Evolutionary conservation across 805 yeast species (phyloP), one percentile per base, ranked within the genome.

Genomic region (Metschnikowia amazonensis): DNA sequence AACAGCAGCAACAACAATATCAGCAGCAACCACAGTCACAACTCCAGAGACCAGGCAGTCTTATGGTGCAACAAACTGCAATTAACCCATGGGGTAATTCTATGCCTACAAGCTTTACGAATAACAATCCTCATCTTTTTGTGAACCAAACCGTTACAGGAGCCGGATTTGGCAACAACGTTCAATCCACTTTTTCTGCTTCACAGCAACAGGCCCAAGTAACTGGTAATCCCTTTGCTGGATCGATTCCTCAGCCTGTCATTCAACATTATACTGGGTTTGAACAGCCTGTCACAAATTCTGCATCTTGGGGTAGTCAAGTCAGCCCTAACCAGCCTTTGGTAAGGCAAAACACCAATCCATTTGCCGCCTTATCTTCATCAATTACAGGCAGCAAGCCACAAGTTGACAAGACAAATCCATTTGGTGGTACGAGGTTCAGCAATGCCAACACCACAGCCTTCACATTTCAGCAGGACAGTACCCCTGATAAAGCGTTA

Each of bases 161-260:
- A 11, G 74, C 74, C 29, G 86, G 85, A 0, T 80, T 80, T 60
- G 84, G 84, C 10, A 81, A 80, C 1, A 76, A 72, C 55, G 68
- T 65, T 5, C 57, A 51, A 24, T 44, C 36, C 4, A 32, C 59
- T 44, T 41, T 45, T n/a, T 58, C 51, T 25, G 55, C 50, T 21
- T 64, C 60, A 38, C 55, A 47, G 36, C 47, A 44, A 25, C 43
- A 38, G 17, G 46, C 46, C 11, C 46, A 36, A 20, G 43, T 47
- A 3, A 53, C 50, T 3, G 43, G 48, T 5, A 52, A 52, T 16
- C 54, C 54, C 2, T 52, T 52, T 30, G 23, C 44, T 28, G 34
- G 33, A 21, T 38, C 27, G 13, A 38, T 21, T 6, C 23, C 38
- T 17, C 52, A 40, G 42, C 43, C 48, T 14, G 47, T 42, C 31